phyloP scores from a whole-genome alignment of 164 flowering plant genomes.

The Annona cherimola region DNA sequence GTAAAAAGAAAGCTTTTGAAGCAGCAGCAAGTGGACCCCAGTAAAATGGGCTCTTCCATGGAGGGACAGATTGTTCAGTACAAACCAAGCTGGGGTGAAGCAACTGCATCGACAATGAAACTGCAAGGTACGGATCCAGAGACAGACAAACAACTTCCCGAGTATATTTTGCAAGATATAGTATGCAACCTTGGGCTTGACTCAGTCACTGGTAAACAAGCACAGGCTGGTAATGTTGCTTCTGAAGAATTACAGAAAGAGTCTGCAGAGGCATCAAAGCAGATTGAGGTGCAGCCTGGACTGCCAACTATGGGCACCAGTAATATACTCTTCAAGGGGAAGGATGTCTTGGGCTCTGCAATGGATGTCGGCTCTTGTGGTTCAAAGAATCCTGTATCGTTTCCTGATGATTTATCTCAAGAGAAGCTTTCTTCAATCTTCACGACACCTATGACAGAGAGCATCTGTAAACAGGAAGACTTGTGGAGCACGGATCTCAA shows the following conservation, averaged over 20 bases:
- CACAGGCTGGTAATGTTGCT: conserved; percentile 20
- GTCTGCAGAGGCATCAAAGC: conserved; percentile 14
- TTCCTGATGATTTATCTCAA: conserved; percentile 38
- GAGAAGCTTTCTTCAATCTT: conserved; percentile 30
- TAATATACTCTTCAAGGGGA: conserved; percentile 31
- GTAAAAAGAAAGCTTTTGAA: conserved; percentile 50
- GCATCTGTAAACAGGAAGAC: conserved; percentile 35
- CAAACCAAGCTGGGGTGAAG: conserved; percentile 16
- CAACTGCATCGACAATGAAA: conserved; percentile 9
- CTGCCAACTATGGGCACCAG: conserved; percentile 11
- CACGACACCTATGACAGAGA: conserved; percentile 29
- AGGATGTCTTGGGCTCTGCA: conserved; percentile 22
- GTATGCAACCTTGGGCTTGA: conserved; percentile 26
- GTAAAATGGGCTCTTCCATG: conserved; percentile 14
- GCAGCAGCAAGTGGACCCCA: conserved; percentile 29
- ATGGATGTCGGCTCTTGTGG: conserved; percentile 10
- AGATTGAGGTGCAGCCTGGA: conserved; percentile 17
- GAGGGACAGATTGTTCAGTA: conserved; percentile 46
- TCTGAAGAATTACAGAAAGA: conserved; percentile 27
- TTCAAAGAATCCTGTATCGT: conserved; percentile 33
- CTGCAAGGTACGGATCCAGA: conserved; percentile 17
- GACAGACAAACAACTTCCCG: conserved; percentile 19
- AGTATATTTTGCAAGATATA: conserved; percentile 24
- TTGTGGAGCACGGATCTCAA: conserved; percentile 52
- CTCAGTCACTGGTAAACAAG: conserved; percentile 14